phyloP scores from a whole-genome alignment of 768 basidiomycete genomes.

The Boletus sensibilis region DNA sequence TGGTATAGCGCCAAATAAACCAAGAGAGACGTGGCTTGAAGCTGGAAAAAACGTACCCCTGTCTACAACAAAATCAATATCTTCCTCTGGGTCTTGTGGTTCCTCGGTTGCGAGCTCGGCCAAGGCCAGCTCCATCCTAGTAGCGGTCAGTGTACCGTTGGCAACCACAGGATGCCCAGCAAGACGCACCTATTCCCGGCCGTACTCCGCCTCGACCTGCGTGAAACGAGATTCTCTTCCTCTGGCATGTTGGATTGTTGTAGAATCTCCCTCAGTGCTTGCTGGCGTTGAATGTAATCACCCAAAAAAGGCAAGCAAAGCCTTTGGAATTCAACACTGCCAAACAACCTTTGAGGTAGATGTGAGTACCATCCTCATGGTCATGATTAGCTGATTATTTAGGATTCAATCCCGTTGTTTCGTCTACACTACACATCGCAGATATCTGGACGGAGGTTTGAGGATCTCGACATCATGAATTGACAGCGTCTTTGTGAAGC shows the following conservation, averaged over 20 bases:
- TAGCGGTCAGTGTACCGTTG: slow-evolving; percentile 4
- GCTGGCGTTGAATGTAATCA: not conserved
- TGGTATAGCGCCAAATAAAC: not conserved
- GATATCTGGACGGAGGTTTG: slow-evolving; percentile 3
- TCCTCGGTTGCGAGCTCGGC: slow-evolving; percentile 52
- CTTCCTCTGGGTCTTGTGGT: slow-evolving; percentile 64
- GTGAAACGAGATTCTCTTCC: slow-evolving; percentile 39
- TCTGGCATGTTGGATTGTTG: slow-evolving; percentile 15
- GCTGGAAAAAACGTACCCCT: slow-evolving; percentile 45
- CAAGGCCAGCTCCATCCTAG: slow-evolving; percentile 74
- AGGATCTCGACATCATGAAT: not conserved
- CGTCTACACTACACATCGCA: not conserved
- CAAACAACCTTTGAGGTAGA: slow-evolving; percentile 12
- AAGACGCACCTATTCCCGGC: slow-evolving; percentile 69
- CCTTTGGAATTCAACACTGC: slow-evolving; percentile 17
- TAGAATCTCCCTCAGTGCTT: not conserved
- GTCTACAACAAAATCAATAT: slow-evolving; percentile 65
- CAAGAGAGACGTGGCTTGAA: not conserved
- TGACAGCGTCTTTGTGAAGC: not conserved
- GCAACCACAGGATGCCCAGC: not conserved
- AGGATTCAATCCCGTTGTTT: no score
- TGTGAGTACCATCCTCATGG: no score
- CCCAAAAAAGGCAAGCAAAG: slow-evolving; percentile 5
- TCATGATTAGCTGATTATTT: no score
- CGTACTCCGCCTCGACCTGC: slow-evolving; percentile 67